Evolutionary conservation across 1,284 basidiomycete species (phyloP), one percentile per base, ranked within the genome.

Genomic region (Agaricales sp.): DNA sequence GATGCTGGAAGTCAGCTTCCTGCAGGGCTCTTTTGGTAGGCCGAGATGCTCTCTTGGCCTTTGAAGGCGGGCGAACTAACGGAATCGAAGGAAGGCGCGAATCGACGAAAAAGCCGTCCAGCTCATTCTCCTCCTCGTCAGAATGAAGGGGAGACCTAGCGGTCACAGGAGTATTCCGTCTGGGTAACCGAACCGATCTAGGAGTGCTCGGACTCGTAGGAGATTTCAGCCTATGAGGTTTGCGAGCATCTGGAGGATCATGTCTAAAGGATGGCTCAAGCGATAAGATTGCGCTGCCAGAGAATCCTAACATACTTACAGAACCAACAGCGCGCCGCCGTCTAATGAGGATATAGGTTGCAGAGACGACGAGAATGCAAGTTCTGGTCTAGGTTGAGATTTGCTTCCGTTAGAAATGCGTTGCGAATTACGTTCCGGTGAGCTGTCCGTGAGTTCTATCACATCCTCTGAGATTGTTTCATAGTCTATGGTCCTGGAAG

Each of bases 1-100:
- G 68, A 22, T 67, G 66, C 21, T 63, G 64, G 45, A 71, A 70
- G 46, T 78, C 73, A 3, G 67, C 71, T 18, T 63, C 66, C 20
- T 60, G 64, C 26, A 64, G 58, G 0, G 67, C 68, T 54, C 76
- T 80, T 64, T 77, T 76, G 8, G 39, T 11, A 16, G 39, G 8
- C 19, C 39, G 39, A 20, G 16, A 16, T 16, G 39, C 6, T 41
- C 16, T n/a, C 18, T 41, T 18, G 16, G 39, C 39, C 39, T 41
- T 41, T 8, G 39, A n/a, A 41, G 39, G 6, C 39, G 39, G 8
- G 26, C 6, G 26, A 6, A 6, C 6, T 30, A 14, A 30, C 6
- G 14, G 6, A 30, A 14, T 6, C 26, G 26, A 30, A 6, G 26
- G 14, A 30, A 30, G 6, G 26, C 14, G 26, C 26, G n/a, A n/a